Evolutionary conservation across 148 eudicot genomes (phyloP), one percentile per base, ranked within the genome.

Genomic region (Heliosperma pusillum): DNA sequence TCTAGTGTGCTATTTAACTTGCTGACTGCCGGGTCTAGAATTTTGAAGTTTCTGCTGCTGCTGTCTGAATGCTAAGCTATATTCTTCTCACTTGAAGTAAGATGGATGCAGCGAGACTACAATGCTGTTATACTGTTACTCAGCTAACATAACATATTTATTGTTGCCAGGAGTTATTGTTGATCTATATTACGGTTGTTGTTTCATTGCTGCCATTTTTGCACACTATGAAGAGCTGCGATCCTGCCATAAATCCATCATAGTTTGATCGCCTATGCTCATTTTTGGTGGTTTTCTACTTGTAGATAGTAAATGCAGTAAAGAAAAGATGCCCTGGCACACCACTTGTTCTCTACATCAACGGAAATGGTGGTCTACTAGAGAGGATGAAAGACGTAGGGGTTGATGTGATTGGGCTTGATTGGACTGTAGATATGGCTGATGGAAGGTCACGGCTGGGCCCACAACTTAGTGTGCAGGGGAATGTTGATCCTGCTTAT

Each of bases 341-440:
- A 24, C 98, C 97, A 11, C 89, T 95, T 76, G 97, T 92, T 76
- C 89, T 94, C 61, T 92, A 95, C 72, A 95, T 95, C 25, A 95
- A 95, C 71, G 97, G 99, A 76, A 95, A 95, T 75, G 98, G 97
- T 36, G 99, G 96, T 44, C 84, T 95, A 72, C 83, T 95, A 59
- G 99, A 95, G 82, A 85, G 88, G 86, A 95, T 95, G 97, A 92
- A 92, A 83, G 89, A 80, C 57, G 82, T 86, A 69, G 98, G 98
- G 21, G 97, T 90, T 69, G 97, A 95, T 76, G 98, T 91, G 77
- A 91, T 91, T 81, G 97, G 98, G 70, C 85, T 94, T 71, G 98
- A 94, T 71, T 94, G 98, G 98, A 95, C 98, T 0, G 97, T 94
- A 50, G 97, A 94, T 81, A 94, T 95, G 98, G 97, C 89, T 58